Evolutionary conservation across 768 basidiomycete species (phyloP), one percentile per base, ranked within the genome.

Genomic region (Boletus eberwhitei): DNA sequence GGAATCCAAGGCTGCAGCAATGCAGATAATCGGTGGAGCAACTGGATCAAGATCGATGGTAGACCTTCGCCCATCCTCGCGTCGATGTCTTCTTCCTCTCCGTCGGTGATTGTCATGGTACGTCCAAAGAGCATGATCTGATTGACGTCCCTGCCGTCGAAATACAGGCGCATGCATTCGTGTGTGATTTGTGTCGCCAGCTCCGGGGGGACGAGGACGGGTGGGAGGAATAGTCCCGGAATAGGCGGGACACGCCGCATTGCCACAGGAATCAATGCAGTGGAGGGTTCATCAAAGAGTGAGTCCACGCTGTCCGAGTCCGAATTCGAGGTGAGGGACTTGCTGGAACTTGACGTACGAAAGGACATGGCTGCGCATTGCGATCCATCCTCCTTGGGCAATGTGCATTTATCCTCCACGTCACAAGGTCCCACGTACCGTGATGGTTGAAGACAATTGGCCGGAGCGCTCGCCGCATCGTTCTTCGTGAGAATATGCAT

Each of bases 61-160:
- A 92, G 74, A 24, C 81, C 79, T 34, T 72, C 71, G 5, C 73
- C 62, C 60, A 60, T 60, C 47, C 53, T 54, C 34, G 56, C 56
- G 12, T 62, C 58, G 5, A 45, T 24, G 36, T 59, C 54, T 4
- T 58, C 63, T 32, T 52, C 52, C 22, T 59, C 48, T 29, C 39
- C 52, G 16, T 52, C 59, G 8, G 21, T 42, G 21, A 41, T 45
- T 19, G 66, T 52, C 49, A 47, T 19, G 38, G 59, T 62, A 37
- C 85, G 80, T 41, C 84, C 84, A 64, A 96, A 96, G 17, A 96
- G 78, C 93, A 95, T 94, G 49, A 88, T 80, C 69, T 95, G 93
- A 64, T 96, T 90, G 44, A 82, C 75, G 40, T 72, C 59, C 24
- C 70, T 72, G 12, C 66, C 66, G 11, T 62, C 64, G 63, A 88